Percentiles rank a stretch among this genome's conserved stretches.
phyloP scores from a whole-genome alignment of 768 basidiomycete genomes.

The Pleurotus citrinopileatus region DNA sequence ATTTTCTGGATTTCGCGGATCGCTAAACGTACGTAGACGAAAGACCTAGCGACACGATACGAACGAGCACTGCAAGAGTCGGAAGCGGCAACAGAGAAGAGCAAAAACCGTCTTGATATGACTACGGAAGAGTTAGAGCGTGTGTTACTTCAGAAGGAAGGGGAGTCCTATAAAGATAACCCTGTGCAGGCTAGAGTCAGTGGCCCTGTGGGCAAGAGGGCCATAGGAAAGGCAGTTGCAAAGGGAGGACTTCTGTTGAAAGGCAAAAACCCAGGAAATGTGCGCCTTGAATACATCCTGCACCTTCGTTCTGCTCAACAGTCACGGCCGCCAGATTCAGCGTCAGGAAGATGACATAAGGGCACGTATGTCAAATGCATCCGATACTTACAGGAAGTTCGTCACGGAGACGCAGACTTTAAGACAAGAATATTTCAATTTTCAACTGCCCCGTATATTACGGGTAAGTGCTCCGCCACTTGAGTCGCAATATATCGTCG shows the following conservation, averaged over 20 bases:
- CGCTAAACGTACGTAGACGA: constrained; percentile 51
- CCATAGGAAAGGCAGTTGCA: constrained; percentile 86
- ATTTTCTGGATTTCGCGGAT: not conserved
- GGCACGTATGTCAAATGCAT: constrained; percentile 76
- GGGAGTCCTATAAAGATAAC: constrained; percentile 86
- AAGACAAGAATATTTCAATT: constrained; percentile 97
- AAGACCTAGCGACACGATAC: constrained; percentile 85
- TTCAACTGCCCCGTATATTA: constrained; percentile 90
- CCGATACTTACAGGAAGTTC: constrained; percentile 88
- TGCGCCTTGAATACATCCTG: constrained; percentile 25
- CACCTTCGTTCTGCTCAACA: constrained; percentile 5
- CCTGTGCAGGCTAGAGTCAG: constrained; percentile 56
- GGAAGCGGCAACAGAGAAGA: constrained; percentile 83
- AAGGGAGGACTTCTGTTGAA: constrained; percentile 89
- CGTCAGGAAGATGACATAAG: constrained; percentile 95
- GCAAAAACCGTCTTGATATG: constrained; percentile 80
- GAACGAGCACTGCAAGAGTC: constrained; percentile 89
- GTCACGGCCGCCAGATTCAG: constrained; percentile 55
- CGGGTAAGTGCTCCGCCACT: constrained; percentile 53
- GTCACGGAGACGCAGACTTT: constrained; percentile 86
- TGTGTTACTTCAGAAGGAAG: constrained; percentile 90
- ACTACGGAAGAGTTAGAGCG: constrained; percentile 95
- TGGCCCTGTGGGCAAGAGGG: constrained; percentile 73
- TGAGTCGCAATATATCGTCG: not conserved
- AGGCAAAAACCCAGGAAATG: constrained; percentile 90